Evolutionary conservation across 2,329 filamentous ascomycete species (phyloP), one percentile per base, ranked within the genome.

Genomic region (Macrophomina phaseolina): DNA sequence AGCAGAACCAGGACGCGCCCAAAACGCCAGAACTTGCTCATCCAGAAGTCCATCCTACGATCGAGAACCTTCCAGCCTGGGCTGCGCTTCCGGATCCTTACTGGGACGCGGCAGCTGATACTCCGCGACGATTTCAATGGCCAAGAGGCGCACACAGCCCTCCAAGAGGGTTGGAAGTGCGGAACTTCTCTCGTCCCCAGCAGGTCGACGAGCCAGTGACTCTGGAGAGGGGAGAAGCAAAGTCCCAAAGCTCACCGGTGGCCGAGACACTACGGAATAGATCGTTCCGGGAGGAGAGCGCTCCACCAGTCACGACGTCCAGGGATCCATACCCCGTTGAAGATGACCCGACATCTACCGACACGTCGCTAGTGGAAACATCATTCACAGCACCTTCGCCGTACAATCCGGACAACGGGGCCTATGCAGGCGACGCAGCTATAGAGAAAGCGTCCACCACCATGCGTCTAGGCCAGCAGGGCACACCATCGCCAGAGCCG

Each of bases 11-110:
- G 23, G 23, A 3, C 11, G 18, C 58, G 16, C 28, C 30, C 9
- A 12, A 28, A 28, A 38, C 42, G 7, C 42, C 58, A 23, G 58
- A 36, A 16, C 16, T 38, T 2, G 12, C 14, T 11, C 16, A 32
- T 36, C 11, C 58, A 34, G 45, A 48, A 3, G 2, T 23, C 6
- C 42, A 14, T n/a, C 28, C 58, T 8, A 5, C n/a, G 5, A 48
- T 30, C 16, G 58, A 49, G 30, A 49, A 23, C n/a, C 32, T 62
- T 11, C 58, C 58, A 12, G n/a, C 58, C 11, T 62, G 58, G 58
- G 58, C 30, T 18, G 18, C 30, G n/a, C 58, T 62, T 38, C 58
- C 58, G 34, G 58, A 62, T 12, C 58, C 58, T 4, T 62, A 62
- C n/a, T 62, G 58, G 58, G 32, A 62, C 7, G 58, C 58, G 1